Base-by-base conservation (phyloP, 2,329 filamentous ascomycete genomes). In the Exophiala dermatitidis region DNA sequence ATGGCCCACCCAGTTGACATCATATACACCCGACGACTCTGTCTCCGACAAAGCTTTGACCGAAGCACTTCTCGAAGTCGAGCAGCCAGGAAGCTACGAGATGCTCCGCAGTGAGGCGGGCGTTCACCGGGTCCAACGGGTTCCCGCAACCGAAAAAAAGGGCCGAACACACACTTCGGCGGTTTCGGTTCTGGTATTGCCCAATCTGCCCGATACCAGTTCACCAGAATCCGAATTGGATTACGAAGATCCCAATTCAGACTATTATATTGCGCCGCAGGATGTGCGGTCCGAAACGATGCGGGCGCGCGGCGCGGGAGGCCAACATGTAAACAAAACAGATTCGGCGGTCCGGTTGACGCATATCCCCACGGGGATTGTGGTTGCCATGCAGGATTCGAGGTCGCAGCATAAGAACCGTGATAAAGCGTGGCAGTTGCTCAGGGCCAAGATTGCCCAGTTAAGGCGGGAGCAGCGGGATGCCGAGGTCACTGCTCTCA, bases 311-410 rank as follows among this genome's bases (percentile, higher is more conserved):
- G 93, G 93, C 55, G 91, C 93, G 0, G 93, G 93, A 32, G 93
- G 93, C 0, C 93, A 98, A 73, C 93, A 98, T 71, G 93, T 98
- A 67, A 98, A 98, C 73, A 96, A 91, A 69, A 98, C 93, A 0
- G 93, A 98, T 73, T 95, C 89, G 31, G 93, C 93, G 2, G 88
- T 98, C 57, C 85, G 93, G 6, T 77, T 98, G 64, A 97, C 90
- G 1, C 93, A 98, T 73, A 71, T 86, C 4, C 93, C 93, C 1
- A 95, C 90, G 0, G 87, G 86, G 42, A 93, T 84, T 0, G 82
- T 88, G 1, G 90, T 97, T 9, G 85, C 84, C 8, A 95, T 97
- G 79, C 93, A 98, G 69, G 93, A 98, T 68, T 85, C 84, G 49
- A 81, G 93, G 50, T 95, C 89, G 41, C 93, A 98, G 73, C 83